Evolutionary conservation across 1,139 yeast species (phyloP).

Genomic region (Pichia sp.): DNA sequence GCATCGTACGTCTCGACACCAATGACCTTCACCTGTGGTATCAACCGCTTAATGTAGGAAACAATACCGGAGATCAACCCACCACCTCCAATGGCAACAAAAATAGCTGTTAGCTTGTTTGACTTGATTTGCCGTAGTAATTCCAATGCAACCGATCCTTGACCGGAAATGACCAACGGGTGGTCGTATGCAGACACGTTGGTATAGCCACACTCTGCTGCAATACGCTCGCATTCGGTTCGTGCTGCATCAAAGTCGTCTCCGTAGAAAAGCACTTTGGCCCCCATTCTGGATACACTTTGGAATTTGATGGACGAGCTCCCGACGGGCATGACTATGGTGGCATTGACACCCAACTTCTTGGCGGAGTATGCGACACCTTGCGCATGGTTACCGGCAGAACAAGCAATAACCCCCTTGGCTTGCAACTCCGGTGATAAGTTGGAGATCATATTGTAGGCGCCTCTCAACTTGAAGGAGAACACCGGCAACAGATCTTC

Average conservation of each 20-base stretch:
- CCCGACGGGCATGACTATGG: conserved; percentile 96
- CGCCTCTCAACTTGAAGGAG: conserved; percentile 94
- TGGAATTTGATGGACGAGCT: conserved; percentile 93
- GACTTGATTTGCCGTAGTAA: conserved; percentile 79
- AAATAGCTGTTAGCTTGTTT: conserved; percentile 77
- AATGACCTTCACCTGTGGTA: conserved; percentile 94
- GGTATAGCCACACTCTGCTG: conserved; percentile 66
- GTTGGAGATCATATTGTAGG: conserved; percentile 94
- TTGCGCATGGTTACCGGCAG: conserved; percentile 99
- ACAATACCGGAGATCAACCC: conserved; percentile 92
- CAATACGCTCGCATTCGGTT: conserved; percentile 73
- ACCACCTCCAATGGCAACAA: conserved; percentile 96
- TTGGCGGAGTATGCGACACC: conserved; percentile 95
- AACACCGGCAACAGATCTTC: conserved; percentile 95
- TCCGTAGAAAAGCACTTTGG: conserved; percentile 89
- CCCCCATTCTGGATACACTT: conserved; percentile 87
- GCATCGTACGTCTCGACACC: conserved; percentile 98
- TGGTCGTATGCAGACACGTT: conserved; percentile 97
- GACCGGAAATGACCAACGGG: conserved; percentile 99
- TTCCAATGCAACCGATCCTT: conserved; percentile 95
- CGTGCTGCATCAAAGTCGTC: conserved; percentile 94
- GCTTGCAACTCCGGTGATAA: conserved; percentile 62
- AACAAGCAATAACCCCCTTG: conserved; percentile 93
- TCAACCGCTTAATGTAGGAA: conserved; percentile 84
- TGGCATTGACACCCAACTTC: conserved; percentile 81